Base-by-base conservation (phyloP, 768 basidiomycete species). In the Boletus fagicola region DNA sequence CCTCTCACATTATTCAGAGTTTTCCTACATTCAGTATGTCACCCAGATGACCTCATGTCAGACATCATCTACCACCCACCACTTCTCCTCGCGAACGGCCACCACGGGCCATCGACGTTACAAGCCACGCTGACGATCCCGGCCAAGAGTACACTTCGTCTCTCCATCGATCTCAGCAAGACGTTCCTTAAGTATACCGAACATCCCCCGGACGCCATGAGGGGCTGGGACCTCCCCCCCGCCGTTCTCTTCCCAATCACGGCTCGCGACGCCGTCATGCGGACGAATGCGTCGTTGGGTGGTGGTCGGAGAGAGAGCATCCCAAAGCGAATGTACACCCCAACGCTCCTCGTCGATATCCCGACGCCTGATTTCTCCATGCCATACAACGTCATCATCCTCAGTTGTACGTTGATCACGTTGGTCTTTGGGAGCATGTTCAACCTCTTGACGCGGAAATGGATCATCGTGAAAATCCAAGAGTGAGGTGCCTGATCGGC, bases 331-430 rank as follows among this genome's bases (percentile, higher is more conserved):
- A 80, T 97, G 46, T 96, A 96, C 72, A 94, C 92, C 2, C 78
- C 84, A 0, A 81, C 87, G 10, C 79, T 96, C 26, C 83, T 98
- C 38, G 84, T 95, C 45, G 93, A 95, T 71, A 82, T 97, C n/a
- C 89, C 96, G n/a, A 94, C 93, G 36, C 97, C 96, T 0, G 97
- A 98, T 72, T 98, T 98, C 71, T 94, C 92, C 72, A 98, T 98
- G 97, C 97, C 97, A 1, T 98, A 98, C 77, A 99, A 98, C 75
- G 96, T 98, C 47, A 98, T 98, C 73, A 98, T 98, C 66, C 89
- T 98, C 78, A 94, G 84, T 57, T 92, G 89, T 68, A 94, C 93
- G 11, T 76, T 98, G 42, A 82, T 97, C 51, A 94, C 95, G 46
- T 84, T 97, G 61, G 85, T 95, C 53, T 98, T 99, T 73, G 97